A percentile compares a stretch with the other conserved stretches of the same genome.
phyloP scores from a whole-genome alignment of 768 basidiomycete species.

The Mycena latifolia region DNA sequence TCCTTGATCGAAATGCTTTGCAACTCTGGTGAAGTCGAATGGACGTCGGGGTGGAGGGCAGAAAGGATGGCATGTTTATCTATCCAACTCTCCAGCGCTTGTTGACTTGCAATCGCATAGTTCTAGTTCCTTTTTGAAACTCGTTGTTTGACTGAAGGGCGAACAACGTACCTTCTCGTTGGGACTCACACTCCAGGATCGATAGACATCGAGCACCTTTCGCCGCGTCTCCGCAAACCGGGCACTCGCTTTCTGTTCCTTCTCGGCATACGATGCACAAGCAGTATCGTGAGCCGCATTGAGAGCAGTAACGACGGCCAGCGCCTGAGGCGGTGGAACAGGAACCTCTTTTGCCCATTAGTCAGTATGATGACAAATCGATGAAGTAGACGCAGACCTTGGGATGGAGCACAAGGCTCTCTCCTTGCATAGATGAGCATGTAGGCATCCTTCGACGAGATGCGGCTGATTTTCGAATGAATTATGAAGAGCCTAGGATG shows the following conservation, averaged over 20 bases:
- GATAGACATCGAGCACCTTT: conserved; percentile 72
- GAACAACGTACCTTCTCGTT: conserved; percentile 58
- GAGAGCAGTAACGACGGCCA: conserved; percentile 62
- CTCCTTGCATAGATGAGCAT: conserved; percentile 91
- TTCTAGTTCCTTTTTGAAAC: conserved; percentile 47
- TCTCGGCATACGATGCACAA: conserved; percentile 61
- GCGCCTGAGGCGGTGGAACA: conserved; percentile 67
- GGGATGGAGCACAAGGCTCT: conserved; percentile 33
- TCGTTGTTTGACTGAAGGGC: neutral
- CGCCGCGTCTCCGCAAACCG: conserved; percentile 64
- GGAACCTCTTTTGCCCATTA: conserved; percentile 40
- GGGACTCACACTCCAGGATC: conserved; percentile 66
- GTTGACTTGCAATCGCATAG: conserved; percentile 69
- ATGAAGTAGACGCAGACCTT: conserved; percentile 21
- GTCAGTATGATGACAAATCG: conserved; percentile 22
- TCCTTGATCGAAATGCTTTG: conserved; percentile 53
- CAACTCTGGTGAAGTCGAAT: conserved; percentile 29
- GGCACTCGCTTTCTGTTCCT: conserved; percentile 56
- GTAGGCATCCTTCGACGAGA: conserved; percentile 90
- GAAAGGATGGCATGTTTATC: conserved; percentile 52
- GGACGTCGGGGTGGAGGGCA: conserved; percentile 30
- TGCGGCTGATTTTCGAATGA: conserved; percentile 48
- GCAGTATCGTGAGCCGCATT: conserved; percentile 69
- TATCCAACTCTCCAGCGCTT: conserved; percentile 74
- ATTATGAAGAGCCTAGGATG: neutral